These are phyloP conservation scores for Nothopassalora personata DNA, from an alignment of 2,329 filamentous ascomycete genomes.

Conservation along the genomic window DNA sequence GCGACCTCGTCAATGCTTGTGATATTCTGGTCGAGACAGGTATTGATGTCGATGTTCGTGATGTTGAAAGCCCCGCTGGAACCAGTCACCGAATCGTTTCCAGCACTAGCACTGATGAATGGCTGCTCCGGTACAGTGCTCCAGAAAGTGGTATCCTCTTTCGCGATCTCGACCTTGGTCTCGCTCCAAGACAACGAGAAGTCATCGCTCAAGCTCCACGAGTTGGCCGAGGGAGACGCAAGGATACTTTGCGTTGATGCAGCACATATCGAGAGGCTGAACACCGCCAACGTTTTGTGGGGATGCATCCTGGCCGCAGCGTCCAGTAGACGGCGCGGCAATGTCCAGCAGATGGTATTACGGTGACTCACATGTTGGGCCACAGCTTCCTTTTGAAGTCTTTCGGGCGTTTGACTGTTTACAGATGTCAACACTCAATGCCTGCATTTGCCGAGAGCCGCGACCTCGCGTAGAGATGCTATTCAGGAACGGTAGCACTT, in stretches of 20 bases:
- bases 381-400: neutral
- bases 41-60: conserved; percentile 21
- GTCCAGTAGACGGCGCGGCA: neutral
- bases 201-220: conserved; percentile 11
- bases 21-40: conserved; percentile 23
- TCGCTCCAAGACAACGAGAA: conserved; percentile 10
- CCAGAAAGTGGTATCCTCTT: conserved; percentile 19
- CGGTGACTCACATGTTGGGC: neutral
- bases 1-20: conserved; percentile 13
- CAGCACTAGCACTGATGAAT: conserved; percentile 26
- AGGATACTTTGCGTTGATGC: conserved; percentile 13
- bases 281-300: neutral
- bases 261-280: conserved; percentile 12
- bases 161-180: conserved; percentile 14
- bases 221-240: neutral
- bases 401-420: neutral
- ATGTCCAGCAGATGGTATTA: neutral
- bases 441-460: neutral
- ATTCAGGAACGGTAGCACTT: neutral
- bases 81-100: conserved; percentile 20
- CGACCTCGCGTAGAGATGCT: neutral
- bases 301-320: neutral
- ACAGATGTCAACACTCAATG: neutral
- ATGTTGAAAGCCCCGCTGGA: conserved; percentile 26
- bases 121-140: conserved; percentile 16